Base-by-base conservation (phyloP, 345 rosid genomes). In the Eucalyptus cloeziana region DNA sequence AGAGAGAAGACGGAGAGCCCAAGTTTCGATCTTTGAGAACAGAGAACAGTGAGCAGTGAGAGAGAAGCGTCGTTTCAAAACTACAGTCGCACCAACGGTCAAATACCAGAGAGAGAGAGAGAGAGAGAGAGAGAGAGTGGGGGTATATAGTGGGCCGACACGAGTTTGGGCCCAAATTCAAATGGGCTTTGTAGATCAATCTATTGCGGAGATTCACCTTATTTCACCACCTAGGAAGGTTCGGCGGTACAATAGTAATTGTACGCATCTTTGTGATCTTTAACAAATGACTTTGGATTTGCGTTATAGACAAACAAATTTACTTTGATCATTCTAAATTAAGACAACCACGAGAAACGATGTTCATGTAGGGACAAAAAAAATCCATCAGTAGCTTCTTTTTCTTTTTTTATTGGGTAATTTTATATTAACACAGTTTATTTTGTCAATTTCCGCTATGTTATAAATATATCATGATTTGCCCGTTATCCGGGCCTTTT, bases 41-140 rank as follows among this genome's bases (percentile, higher is more conserved):
- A 19, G 22, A 76, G 45, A 76, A 76, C 30, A 21, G 5, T 10
- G 47, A 45, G 88, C 54, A 40, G 83, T 25, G 86, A 27, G 88
- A 21, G 69, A 60, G 56, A 37, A 16, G 56, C 30, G 6, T 54
- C 30, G 54, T 64, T 87, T 49, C 62, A 69, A 69, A 87, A 45
- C 7, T 40, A 24, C 51, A n/a, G 17, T 88, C 45, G 71, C 45
- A 88, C 87, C 86, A 86, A 76, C 87, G 85, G 43, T 76, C 83
- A 11, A 37, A 37, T 3, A 10, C 27, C 24, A 71, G 3, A 17
- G 43, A 17, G 14, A 25, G 4, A 8, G 13, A 10, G 12, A 19
- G 5, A 2, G 12, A 4, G 60, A 25, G 4, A 8, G 13, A 10
- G 12, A 19, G 5, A 2, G 12, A 4, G 60, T n/a, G 13, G 83